phyloP scores from a whole-genome alignment of 2,329 filamentous ascomycete genomes.

The Didymella pomorum region DNA sequence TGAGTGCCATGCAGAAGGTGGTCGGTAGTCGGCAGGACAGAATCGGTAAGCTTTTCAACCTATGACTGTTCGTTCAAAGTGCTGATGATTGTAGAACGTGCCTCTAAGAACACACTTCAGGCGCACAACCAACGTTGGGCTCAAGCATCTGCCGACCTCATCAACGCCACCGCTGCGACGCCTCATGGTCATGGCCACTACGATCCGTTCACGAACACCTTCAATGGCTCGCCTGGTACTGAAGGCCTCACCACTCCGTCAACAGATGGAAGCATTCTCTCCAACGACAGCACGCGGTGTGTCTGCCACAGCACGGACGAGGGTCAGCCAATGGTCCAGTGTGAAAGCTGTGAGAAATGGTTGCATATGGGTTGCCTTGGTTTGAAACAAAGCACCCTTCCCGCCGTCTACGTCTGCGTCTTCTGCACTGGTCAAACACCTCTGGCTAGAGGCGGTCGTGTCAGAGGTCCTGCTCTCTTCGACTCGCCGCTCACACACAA shows the following conservation, averaged over 20 bases:
- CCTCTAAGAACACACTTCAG: slow-evolving; percentile 50
- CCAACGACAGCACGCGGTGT: slow-evolving; percentile 63
- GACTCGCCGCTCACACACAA: slow-evolving; percentile 47
- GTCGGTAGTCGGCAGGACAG: slow-evolving; percentile 49
- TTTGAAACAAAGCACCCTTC: slow-evolving; percentile 58
- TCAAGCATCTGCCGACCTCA: slow-evolving; percentile 52
- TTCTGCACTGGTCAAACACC: slow-evolving; percentile 52
- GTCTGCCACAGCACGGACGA: slow-evolving; percentile 64
- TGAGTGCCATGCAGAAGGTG: slow-evolving; percentile 52
- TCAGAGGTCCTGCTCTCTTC: slow-evolving; percentile 38
- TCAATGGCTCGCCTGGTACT: slow-evolving; percentile 56
- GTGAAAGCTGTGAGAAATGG: slow-evolving; percentile 70
- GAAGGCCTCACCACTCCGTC: slow-evolving; percentile 60
- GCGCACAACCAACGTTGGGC: slow-evolving; percentile 58
- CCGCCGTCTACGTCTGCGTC: slow-evolving; percentile 51
- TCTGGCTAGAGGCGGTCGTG: slow-evolving; percentile 42
- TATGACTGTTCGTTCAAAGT: not conserved
- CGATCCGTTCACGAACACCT: slow-evolving; percentile 50
- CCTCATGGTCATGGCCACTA: slow-evolving; percentile 33
- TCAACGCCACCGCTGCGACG: slow-evolving; percentile 24
- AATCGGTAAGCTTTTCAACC: slow-evolving; percentile 37
- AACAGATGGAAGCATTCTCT: slow-evolving; percentile 61
- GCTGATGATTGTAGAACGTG: slow-evolving; percentile 33
- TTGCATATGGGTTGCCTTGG: slow-evolving; percentile 67
- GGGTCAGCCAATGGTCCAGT: slow-evolving; percentile 67